Evolutionary conservation across 352 stramenopile species (phyloP).

Genomic region (Blastocystis sp.): DNA sequence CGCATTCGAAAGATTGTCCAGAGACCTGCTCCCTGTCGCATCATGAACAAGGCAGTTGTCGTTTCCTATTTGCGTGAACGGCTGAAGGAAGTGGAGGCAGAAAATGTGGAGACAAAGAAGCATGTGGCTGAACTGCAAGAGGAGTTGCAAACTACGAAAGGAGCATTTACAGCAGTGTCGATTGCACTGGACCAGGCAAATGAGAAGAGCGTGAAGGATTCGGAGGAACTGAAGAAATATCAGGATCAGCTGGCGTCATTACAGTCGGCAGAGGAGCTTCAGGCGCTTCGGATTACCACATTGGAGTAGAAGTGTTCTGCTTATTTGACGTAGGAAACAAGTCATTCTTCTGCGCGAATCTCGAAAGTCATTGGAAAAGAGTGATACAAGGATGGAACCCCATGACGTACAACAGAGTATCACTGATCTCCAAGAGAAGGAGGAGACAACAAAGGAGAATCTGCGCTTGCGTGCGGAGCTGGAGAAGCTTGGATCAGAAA

Average conservation of each 20-base stretch:
- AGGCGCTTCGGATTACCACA: neutral
- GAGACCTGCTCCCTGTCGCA: neutral
- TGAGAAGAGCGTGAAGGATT: neutral
- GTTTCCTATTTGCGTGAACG: neutral
- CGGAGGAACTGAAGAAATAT: conserved; percentile 22
- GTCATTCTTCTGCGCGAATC: neutral
- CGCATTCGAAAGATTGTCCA: neutral
- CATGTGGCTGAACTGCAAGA: neutral
- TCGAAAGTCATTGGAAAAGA: neutral
- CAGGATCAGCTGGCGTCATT: neutral
- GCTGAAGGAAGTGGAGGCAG: neutral
- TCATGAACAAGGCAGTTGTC: neutral
- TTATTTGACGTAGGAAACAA: neutral
- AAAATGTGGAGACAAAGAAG: neutral
- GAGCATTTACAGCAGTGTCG: neutral
- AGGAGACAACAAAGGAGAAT: neutral
- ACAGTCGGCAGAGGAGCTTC: neutral
- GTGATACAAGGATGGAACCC: neutral
- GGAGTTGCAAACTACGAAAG: neutral
- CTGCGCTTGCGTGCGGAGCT: neutral
- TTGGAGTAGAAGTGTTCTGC: neutral
- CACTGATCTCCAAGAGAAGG: neutral
- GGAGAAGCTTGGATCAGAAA: neutral
- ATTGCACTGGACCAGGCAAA: neutral
- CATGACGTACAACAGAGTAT: neutral